Evolutionary conservation across 2,329 filamentous ascomycete genomes (phyloP).

Genomic region (Stachybotrys echinatus): DNA sequence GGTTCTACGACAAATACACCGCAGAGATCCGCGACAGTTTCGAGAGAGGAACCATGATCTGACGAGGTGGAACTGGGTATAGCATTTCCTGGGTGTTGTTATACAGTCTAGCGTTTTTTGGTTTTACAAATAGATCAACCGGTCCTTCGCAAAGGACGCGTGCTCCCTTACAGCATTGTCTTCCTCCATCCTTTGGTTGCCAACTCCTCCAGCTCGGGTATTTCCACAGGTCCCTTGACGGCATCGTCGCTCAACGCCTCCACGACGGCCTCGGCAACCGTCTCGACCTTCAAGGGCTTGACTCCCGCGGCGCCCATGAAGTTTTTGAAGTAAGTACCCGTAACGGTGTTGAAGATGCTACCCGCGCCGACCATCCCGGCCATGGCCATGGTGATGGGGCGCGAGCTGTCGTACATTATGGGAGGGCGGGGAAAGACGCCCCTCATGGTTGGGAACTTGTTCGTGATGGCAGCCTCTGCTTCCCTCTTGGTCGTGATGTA

Average conservation of each 20-base stretch:
- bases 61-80: conserved; percentile 20
- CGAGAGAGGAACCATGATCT: conserved; percentile 95
- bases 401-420: conserved; percentile 82
- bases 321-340: conserved; percentile 68
- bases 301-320: conserved; percentile 78
- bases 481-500: conserved; percentile 92
- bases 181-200: conserved; percentile 83
- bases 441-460: conserved; percentile 68
- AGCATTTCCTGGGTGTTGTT: conserved; percentile 8
- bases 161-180: conserved; percentile 65
- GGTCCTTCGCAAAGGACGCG: too few relatives aligned
- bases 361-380: conserved; percentile 73
- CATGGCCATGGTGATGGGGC: conserved; percentile 78
- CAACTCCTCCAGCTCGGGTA: conserved; percentile 73
- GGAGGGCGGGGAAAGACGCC: conserved; percentile 78
- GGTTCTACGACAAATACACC: conserved; percentile 99
- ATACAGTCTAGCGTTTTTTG: conserved; percentile 25
- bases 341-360: conserved; percentile 68
- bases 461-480: conserved; percentile 72
- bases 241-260: conserved; percentile 74
- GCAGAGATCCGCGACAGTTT: conserved; percentile 96
- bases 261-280: conserved; percentile 83
- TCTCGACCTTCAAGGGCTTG: conserved; percentile 83
- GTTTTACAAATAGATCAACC: conserved; percentile 5
- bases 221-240: conserved; percentile 71